Percentiles rank a stretch among this genome's conserved stretches.
Conservation (phyloP, 495 filamentous ascomycete species). For the Talaromyces liani region DNA sequence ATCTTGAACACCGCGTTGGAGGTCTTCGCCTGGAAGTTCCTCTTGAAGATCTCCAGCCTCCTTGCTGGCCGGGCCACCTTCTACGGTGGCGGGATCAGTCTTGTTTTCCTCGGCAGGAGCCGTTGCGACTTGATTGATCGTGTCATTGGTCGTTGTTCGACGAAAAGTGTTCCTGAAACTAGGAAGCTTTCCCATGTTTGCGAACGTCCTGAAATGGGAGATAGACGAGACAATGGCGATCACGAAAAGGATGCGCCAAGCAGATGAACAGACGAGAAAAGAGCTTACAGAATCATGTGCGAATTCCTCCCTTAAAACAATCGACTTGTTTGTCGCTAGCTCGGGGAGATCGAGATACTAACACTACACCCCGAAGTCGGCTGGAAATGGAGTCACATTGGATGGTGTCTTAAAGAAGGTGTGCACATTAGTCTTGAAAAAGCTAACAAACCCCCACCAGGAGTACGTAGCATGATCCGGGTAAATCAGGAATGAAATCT, state of each 20-base stretch:
- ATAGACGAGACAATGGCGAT: background rate
- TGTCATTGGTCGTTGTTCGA: constrained; percentile 10
- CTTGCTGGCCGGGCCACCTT: constrained; percentile 2
- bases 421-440: background rate
- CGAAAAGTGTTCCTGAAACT: background rate
- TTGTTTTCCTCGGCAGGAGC: constrained; percentile 1
- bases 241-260: constrained; percentile 1
- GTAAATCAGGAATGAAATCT: constrained; percentile 1
- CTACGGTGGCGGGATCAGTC: constrained; percentile 7
- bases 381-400: background rate
- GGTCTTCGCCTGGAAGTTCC: constrained; percentile 13
- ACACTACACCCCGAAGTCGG: background rate
- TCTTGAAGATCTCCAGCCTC: background rate
- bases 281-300: background rate
- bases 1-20: constrained; percentile 35
- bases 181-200: background rate
- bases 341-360: background rate
- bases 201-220: background rate
- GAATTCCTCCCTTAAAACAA: background rate
- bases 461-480: background rate
- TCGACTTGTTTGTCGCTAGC: background rate
- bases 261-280: background rate
- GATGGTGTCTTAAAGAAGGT: background rate
- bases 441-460: background rate
- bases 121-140: background rate